Evolutionary conservation across 768 basidiomycete genomes (phyloP), one percentile per base, ranked within the genome.

Genomic region (Kwoniella sp.): DNA sequence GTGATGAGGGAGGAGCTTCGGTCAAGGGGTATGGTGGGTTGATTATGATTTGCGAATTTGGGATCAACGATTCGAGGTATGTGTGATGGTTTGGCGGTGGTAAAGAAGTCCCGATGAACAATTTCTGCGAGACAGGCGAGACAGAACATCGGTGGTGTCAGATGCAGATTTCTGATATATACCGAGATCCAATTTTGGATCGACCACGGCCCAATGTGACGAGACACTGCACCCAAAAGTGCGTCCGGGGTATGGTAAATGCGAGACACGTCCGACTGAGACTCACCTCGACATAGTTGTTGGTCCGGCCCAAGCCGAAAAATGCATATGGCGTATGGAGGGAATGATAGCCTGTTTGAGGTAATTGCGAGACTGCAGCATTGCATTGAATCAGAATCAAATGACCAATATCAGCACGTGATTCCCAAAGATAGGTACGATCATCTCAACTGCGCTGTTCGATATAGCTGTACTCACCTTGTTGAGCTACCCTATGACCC

Each of bases 41-140:
- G 71, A 99, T 93, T n/a, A 98, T 89, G 15, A 99, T 87, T 67
- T 92, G 92, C 2, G 93, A 96, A 78, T 99, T 98, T 0, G 96
- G 96, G 49, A 99, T 93, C 33, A 99, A 89, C 26, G 94, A 94
- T 76, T 98, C 96, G 85, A 98, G 89, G 76, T 89, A 88, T 78
- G 95, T 92, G 68, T 84, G 91, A 75, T 95, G 91, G 33, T 87
- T 76, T 36, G 83, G 77, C 0, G 83, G 78, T 63, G 91, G 88
- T 29, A 90, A 84, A 6, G 93, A 95, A 3, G 92, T 88, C 17
- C 96, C 96, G 21, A 98, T 90, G 77, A 96, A 96, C 1, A 99
- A 85, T 79, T 97, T 97, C 84, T 81, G 62, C n/a, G 29, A 29
- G 46, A 6, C 46, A n/a, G n/a, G n/a, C n/a, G n/a, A n/a, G n/a